Base-by-base conservation (phyloP, 2,329 filamentous ascomycete genomes). In the Balansia obtecta region DNA sequence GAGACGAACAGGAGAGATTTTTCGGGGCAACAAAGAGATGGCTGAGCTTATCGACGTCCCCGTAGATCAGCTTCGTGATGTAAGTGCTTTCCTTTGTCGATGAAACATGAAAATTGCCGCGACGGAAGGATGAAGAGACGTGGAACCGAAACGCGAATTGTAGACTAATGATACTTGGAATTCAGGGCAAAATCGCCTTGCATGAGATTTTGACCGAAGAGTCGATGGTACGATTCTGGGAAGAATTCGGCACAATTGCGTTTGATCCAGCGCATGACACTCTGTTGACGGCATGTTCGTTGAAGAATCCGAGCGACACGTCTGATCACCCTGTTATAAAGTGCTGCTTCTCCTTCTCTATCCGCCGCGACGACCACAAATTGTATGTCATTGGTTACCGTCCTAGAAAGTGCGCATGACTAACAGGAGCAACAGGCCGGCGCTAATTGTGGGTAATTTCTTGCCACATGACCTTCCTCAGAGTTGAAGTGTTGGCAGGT, bases 21-120 rank as follows among this genome's bases (percentile, higher is more conserved):
- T 95, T 64, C 77, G 93, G 56, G 93, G 91, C 0, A 98, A 98
- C 65, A 95, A 95, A 63, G 93, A 98, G 68, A 98, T 98, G 91
- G 93, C 93, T 7, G 88, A 97, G 68, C 74, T 98, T 51, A 91
- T 98, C 55, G 83, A 90, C 59, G 89, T 96, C 32, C 88, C 89
- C 0, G 90, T 96, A 58, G 91, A 96, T 60, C 83, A 82, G 53
- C 69, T 98, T 56, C 79, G 91, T 73, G 93, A 97, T 71, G 90
- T 95, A 69, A 72, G 88, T 27, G 27, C 7, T 27, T 49, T 27
- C 3, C 7, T 22, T 11, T 13, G 4, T 43, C n/a, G 16, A n/a
- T 33, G 13, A 18, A 30, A 16, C 22, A 4, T 9, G 2, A 12
- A 12, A 12, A 13, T 37, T 12, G 11, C 34, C 9, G 34, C 9